Base-by-base conservation (phyloP, 2,329 filamentous ascomycete species). In the Parasarocladium wereldwijsianum region DNA sequence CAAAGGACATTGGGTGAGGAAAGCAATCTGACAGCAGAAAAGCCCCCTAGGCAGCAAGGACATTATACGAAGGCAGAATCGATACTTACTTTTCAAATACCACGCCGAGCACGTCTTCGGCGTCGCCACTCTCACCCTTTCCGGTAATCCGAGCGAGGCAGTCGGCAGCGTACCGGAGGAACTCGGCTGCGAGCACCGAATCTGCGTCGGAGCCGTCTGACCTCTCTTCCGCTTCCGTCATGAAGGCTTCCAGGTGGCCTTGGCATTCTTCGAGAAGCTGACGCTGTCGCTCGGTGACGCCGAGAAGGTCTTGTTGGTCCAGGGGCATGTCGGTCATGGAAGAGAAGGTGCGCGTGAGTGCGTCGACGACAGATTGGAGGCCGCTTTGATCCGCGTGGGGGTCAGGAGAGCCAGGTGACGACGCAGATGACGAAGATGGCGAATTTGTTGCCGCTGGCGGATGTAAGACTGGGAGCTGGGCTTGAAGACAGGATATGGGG, bases 41-140 rank as follows among this genome's bases (percentile, higher is more conserved):
- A 6, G 9, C 13, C 29, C 4, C 8, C 31, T 12, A 12, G 24
- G 25, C 6, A 17, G 15, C 5, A 28, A 28, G 9, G 7, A 19
- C 26, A 29, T 23, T 24, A 29, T 32, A 20, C 30, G 23, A 24
- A 16, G 28, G 23, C 28, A 30, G 19, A 23, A 20, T n/a, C n/a
- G n/a, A n/a, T n/a, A 70, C 71, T 63, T 58, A 93, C 82, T 93
- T 96, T 52, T 96, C 87, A 57, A 98, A 98, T 4, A 98, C 86
- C 14, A 98, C 86, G 0, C 90, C 90, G 25, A 98, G 57, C 6
- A 98, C 83, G 47, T 96, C 90, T 50, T 98, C 87, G 11, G 96
- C 84, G 52, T 96, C 87, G 3, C 85, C 82, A 23, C 69, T 70
- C 43, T 85, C 82, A 1, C 85, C 86, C 32, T 72, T 72, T 1